phyloP scores from a whole-genome alignment of 495 filamentous ascomycete species.

The Lepidopterella palustris region DNA sequence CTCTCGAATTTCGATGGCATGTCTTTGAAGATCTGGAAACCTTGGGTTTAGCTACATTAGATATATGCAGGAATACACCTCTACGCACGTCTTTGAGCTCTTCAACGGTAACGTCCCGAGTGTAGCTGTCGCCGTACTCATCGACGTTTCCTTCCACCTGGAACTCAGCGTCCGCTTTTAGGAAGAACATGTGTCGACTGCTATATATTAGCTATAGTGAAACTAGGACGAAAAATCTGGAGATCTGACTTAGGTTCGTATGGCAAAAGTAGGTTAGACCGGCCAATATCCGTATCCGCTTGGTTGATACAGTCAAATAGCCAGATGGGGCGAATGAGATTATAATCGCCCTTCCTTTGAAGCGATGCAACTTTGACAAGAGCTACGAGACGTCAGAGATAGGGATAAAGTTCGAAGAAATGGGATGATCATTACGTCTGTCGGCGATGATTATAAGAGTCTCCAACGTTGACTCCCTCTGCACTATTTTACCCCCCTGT shows the following conservation, averaged over 20 bases:
- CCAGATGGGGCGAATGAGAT: slow-evolving; percentile 78
- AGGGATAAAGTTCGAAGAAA: background rate
- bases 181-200: slow-evolving; percentile 52
- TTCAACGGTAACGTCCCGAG: slow-evolving; percentile 57
- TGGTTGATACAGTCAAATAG: slow-evolving; percentile 73
- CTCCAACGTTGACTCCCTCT: slow-evolving; percentile 56
- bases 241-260: slow-evolving; percentile 50
- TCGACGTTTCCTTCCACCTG: slow-evolving; percentile 55
- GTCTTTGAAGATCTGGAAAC: slow-evolving; percentile 3
- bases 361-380: slow-evolving; percentile 82
- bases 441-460: slow-evolving; percentile 71
- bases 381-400: slow-evolving; percentile 32
- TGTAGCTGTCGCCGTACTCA: slow-evolving; percentile 75
- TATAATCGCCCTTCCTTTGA: slow-evolving; percentile 58
- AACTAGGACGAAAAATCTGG: background rate
- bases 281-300: slow-evolving; percentile 53
- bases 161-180: slow-evolving; percentile 40
- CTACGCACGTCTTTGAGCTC: slow-evolving; percentile 49
- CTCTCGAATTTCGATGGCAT: background rate
- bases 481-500: slow-evolving; percentile 77
- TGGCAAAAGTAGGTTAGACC: slow-evolving; percentile 55
- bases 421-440: slow-evolving; percentile 37
- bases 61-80: slow-evolving; percentile 44
- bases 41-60: slow-evolving; percentile 31
- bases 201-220: background rate